Evolutionary conservation across 2,329 filamentous ascomycete genomes (phyloP).

Genomic region (Fusarium heterosporum): DNA sequence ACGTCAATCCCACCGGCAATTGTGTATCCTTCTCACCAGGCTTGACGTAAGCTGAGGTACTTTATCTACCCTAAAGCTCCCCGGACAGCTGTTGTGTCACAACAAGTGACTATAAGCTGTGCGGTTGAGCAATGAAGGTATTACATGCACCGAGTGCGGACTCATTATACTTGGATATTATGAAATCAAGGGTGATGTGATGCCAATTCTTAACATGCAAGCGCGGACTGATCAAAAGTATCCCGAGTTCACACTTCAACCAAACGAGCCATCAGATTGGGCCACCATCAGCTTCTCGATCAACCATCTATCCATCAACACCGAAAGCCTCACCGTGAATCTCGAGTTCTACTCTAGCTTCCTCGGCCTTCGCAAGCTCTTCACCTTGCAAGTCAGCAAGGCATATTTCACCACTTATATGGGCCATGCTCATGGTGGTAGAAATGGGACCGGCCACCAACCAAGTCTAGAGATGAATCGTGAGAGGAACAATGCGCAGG

Average conservation of each 20-base stretch:
- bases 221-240: neutral
- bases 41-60: too few species aligned
- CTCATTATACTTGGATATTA: too few species aligned
- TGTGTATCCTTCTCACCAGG: too few species aligned
- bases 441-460: slow-evolving; percentile 9
- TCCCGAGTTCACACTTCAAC: neutral
- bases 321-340: slow-evolving; percentile 6
- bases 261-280: neutral
- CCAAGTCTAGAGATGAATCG: slow-evolving; percentile 7
- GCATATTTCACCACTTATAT: slow-evolving; percentile 5
- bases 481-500: slow-evolving; percentile 12
- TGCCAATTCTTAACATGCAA: neutral
- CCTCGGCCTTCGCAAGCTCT: slow-evolving; percentile 6
- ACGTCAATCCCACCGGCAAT: too few species aligned
- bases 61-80: too few species aligned
- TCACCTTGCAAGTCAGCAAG: neutral
- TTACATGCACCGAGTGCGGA: too few species aligned
- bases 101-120: too few species aligned
- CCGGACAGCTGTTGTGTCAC: too few species aligned
- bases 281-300: neutral
- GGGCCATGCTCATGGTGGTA: neutral
- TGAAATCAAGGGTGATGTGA: neutral
- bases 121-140: too few species aligned
- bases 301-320: slow-evolving; percentile 9
- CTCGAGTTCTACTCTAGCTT: slow-evolving; percentile 11